A percentile compares a stretch with the other conserved stretches of the same genome.
These are phyloP conservation scores for Antitrichia curtipendula DNA, from an alignment of 225 moss, liverwort and hornwort genomes.

Conservation along the genomic window DNA sequence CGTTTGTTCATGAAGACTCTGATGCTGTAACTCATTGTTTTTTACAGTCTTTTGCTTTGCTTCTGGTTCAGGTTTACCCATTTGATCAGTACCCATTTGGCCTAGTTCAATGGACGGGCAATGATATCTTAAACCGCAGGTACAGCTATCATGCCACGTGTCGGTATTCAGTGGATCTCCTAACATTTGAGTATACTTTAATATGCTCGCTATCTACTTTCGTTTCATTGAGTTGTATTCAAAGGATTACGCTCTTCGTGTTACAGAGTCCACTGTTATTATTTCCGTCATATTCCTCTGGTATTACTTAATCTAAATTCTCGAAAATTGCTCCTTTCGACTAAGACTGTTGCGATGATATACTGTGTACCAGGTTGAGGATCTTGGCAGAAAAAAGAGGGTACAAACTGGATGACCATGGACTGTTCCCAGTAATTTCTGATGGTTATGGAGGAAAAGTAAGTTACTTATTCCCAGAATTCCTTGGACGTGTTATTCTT, in stretches of 20 bases:
- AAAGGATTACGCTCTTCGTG: neutral
- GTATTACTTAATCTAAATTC: neutral
- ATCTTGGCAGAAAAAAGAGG: conserved; percentile 59
- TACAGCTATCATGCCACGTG: neutral
- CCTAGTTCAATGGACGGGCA: conserved; percentile 94
- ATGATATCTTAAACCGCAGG: conserved; percentile 90
- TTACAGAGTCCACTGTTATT: neutral
- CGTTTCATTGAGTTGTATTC: neutral
- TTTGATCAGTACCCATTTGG: conserved; percentile 79
- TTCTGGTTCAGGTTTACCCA: conserved; percentile 56
- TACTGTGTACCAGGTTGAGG: conserved; percentile 47
- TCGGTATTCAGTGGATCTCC: neutral
- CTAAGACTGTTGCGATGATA: neutral
- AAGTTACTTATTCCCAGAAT: neutral
- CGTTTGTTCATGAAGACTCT: neutral
- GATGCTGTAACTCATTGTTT: neutral
- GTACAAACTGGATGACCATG: conserved; percentile 79
- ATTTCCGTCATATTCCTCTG: neutral
- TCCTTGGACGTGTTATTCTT: neutral
- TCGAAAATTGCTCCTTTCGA: neutral
- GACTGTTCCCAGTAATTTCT: conserved; percentile 46
- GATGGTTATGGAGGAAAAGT: conserved; percentile 59
- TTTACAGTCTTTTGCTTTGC: neutral
- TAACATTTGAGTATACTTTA: neutral
- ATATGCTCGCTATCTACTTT: neutral